A percentile compares a stretch with the other conserved stretches of the same genome.
These are phyloP conservation scores for Neonectria sp. DNA, from an alignment of 2,329 filamentous ascomycete species.

Conservation along the genomic window DNA sequence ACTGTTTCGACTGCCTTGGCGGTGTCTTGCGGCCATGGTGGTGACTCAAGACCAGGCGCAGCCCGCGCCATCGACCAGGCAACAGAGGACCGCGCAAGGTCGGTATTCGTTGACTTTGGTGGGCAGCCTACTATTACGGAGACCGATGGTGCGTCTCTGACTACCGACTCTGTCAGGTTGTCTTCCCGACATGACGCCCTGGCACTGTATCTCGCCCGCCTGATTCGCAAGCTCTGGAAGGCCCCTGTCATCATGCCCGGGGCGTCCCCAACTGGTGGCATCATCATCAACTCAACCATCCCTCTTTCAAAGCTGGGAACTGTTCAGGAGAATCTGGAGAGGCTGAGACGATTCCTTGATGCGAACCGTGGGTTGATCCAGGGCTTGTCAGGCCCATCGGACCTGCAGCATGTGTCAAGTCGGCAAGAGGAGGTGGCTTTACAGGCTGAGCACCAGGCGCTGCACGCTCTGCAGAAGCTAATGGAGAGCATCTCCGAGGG, in stretches of 20 bases:
- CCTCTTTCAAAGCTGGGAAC: constrained; percentile 76
- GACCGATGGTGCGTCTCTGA: constrained; percentile 77
- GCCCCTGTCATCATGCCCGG: constrained; percentile 76
- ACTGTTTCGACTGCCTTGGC: constrained; percentile 92
- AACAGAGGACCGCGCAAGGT: constrained; percentile 87
- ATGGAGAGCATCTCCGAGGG: constrained; percentile 95
- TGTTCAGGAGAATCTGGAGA: constrained; percentile 86
- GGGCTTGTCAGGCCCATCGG: constrained; percentile 91
- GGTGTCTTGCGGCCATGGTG: constrained; percentile 94
- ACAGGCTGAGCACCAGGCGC: constrained; percentile 93
- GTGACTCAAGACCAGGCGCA: constrained; percentile 80
- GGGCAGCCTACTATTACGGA: constrained; percentile 89
- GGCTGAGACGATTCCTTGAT: constrained; percentile 85
- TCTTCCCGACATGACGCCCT: constrained; percentile 93
- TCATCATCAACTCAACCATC: constrained; percentile 78
- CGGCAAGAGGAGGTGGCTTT: constrained; percentile 93
- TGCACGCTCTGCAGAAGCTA: constrained; percentile 87
- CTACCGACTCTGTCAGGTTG: constrained; percentile 86
- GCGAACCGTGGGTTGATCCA: constrained; percentile 94
- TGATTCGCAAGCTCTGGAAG: constrained; percentile 93
- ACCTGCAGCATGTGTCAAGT: constrained; percentile 82
- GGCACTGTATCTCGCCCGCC: constrained; percentile 86
- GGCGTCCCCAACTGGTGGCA: constrained; percentile 68
- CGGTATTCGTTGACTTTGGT: constrained; percentile 92
- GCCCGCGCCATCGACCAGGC: constrained; percentile 86